A percentile compares a stretch with the other conserved stretches of the same genome.
These are phyloP conservation scores for Leptographium galeiforme DNA, from an alignment of 2,329 filamentous ascomycete genomes.

Conservation along the genomic window DNA sequence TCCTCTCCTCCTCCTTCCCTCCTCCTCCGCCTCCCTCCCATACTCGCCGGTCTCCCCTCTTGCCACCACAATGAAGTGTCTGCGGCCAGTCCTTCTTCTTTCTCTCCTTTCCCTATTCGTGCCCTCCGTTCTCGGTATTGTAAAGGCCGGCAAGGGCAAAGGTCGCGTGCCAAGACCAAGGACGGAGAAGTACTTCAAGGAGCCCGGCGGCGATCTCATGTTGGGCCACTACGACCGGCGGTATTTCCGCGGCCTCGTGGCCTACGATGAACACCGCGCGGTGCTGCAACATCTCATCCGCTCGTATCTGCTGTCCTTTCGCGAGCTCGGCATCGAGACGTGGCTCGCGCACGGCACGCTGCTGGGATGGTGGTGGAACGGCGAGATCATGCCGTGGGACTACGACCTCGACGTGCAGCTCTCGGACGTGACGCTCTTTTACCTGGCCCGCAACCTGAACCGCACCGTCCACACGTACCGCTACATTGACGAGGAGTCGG, in stretches of 20 bases:
- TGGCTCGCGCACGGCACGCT: slow-evolving; percentile 81
- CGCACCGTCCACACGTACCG: slow-evolving; percentile 49
- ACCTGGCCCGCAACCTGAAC: slow-evolving; percentile 55
- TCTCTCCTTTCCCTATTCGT: not conserved
- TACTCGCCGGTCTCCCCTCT: too few relatives aligned
- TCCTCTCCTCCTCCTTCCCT: too few relatives aligned
- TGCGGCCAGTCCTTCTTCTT: too few relatives aligned
- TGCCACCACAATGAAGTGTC: too few relatives aligned
- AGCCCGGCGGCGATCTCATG: slow-evolving; percentile 45
- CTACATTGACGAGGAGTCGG: slow-evolving; percentile 26
- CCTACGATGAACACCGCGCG: slow-evolving; percentile 52
- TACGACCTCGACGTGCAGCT: slow-evolving; percentile 77
- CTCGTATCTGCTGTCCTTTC: slow-evolving; percentile 58
- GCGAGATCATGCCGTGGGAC: slow-evolving; percentile 67
- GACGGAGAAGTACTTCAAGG: slow-evolving; percentile 49
- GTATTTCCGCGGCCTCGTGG: slow-evolving; percentile 50
- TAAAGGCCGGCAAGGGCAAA: too few relatives aligned
- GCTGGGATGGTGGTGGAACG: slow-evolving; percentile 84
- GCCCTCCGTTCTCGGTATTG: too few relatives aligned
- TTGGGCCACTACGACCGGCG: slow-evolving; percentile 63
- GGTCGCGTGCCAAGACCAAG: too few relatives aligned
- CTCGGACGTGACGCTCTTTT: slow-evolving; percentile 48
- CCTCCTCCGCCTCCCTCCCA: too few relatives aligned
- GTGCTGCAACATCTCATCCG: slow-evolving; percentile 57
- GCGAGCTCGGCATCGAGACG: slow-evolving; percentile 54